Percentiles rank a stretch among this genome's conserved stretches.
phyloP scores from a whole-genome alignment of 495 filamentous ascomycete genomes.

The Penicillium canescens region DNA sequence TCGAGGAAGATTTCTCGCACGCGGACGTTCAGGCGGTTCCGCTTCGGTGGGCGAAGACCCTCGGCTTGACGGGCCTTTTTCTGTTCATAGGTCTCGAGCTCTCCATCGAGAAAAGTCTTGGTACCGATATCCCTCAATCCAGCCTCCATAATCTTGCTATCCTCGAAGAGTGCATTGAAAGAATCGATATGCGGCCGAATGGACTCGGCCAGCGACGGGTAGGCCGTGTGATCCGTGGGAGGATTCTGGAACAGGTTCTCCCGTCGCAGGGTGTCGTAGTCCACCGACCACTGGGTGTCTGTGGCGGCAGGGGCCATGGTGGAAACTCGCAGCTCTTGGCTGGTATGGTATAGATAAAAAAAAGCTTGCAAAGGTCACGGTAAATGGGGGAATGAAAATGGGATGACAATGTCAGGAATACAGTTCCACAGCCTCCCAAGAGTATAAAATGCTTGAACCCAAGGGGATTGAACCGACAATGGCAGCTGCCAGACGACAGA shows the following conservation, averaged over 20 bases:
- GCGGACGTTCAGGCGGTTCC: conserved; percentile 72
- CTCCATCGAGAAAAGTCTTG: conserved; percentile 82
- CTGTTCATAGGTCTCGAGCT: conserved; percentile 45
- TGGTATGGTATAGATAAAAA: conserved; percentile 18
- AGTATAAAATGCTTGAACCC: conserved; percentile 14
- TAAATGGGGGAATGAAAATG: background rate
- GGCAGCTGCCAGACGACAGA: conserved; percentile 27
- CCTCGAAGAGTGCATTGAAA: conserved; percentile 89
- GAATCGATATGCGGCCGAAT: conserved; percentile 90
- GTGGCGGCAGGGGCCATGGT: conserved; percentile 55
- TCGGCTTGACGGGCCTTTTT: conserved; percentile 39
- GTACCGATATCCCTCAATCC: conserved; percentile 86
- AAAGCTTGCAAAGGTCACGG: background rate
- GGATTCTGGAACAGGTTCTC: conserved; percentile 87
- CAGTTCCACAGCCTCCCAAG: conserved; percentile 20
- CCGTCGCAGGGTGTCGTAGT: conserved; percentile 78
- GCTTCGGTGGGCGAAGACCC: conserved; percentile 50
- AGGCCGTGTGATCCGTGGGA: conserved; percentile 82
- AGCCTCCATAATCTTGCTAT: conserved; percentile 67
- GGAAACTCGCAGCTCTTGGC: conserved; percentile 18
- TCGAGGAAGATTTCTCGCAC: conserved; percentile 77
- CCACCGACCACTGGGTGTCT: conserved; percentile 74
- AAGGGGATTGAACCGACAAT: conserved; percentile 30
- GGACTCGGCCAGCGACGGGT: conserved; percentile 79
- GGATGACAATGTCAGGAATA: background rate